Percentiles rank a stretch among this genome's conserved stretches.
These are phyloP conservation scores for Daldinia vernicosa DNA, from an alignment of 495 filamentous ascomycete species.

Conservation along the genomic window DNA sequence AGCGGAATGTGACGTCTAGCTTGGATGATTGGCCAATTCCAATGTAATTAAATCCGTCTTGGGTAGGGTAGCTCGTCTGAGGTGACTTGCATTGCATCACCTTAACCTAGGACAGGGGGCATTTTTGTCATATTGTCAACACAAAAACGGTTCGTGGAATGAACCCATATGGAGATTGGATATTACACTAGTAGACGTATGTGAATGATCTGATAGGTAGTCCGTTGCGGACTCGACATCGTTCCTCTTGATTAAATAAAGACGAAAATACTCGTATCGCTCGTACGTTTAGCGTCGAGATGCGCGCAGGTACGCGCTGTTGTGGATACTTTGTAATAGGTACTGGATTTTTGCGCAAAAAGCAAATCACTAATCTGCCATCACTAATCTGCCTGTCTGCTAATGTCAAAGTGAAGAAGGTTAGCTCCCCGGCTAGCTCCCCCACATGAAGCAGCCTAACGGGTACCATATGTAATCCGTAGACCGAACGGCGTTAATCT, in stretches of 20 bases:
- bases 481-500: background rate
- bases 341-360: background rate
- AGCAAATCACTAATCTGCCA: background rate
- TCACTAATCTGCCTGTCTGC: too few species aligned
- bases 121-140: background rate
- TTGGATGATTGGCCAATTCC: slow-evolving; percentile 37
- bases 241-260: background rate
- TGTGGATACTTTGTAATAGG: background rate
- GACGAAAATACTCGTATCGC: background rate
- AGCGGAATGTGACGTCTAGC: slow-evolving; percentile 13
- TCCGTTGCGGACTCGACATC: background rate
- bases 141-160: slow-evolving; percentile 9
- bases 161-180: slow-evolving; percentile 16
- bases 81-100: slow-evolving; percentile 40
- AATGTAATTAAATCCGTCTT: slow-evolving; percentile 26
- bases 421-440: background rate
- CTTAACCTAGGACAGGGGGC: slow-evolving; percentile 3
- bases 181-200: slow-evolving; percentile 17
- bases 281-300: slow-evolving; percentile 3
- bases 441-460: background rate
- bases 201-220: slow-evolving; percentile 23
- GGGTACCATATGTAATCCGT: too few species aligned
- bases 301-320: background rate
- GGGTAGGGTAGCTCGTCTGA: slow-evolving; percentile 17
- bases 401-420: background rate